phyloP scores from a whole-genome alignment of 106 monocot genomes.

The Acanthochlamys bracteata region DNA sequence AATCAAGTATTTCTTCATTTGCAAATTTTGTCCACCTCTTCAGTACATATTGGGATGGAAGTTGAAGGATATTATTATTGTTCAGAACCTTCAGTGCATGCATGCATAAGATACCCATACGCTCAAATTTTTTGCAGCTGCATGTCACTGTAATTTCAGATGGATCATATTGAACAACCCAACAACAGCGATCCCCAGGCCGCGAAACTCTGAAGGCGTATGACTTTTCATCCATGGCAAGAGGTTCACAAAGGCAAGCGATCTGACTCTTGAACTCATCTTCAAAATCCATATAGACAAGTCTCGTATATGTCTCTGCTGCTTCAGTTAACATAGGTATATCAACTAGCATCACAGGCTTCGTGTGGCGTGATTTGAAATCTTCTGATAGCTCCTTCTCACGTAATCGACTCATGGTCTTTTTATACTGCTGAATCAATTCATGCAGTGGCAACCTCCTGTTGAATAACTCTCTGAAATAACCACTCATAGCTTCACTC shows the following conservation, averaged over 20 bases:
- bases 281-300: slow-evolving; percentile 19
- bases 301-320: slow-evolving; percentile 20
- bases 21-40: slow-evolving; percentile 29
- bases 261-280: slow-evolving; percentile 22
- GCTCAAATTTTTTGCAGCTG: slow-evolving; percentile 25
- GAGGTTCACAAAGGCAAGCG: slow-evolving; percentile 23
- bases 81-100: slow-evolving; percentile 25
- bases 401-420: slow-evolving; percentile 28
- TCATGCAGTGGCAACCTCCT: slow-evolving; percentile 38
- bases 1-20: slow-evolving; percentile 6
- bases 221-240: slow-evolving; percentile 5
- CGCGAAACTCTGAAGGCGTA: slow-evolving; percentile 16
- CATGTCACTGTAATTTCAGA: slow-evolving; percentile 8
- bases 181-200: slow-evolving; percentile 10
- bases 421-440: slow-evolving; percentile 40
- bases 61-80: slow-evolving; percentile 19
- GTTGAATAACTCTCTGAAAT: slow-evolving; percentile 31
- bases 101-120: slow-evolving; percentile 24
- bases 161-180: slow-evolving; percentile 17
- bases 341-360: slow-evolving; percentile 19
- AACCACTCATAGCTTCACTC: slow-evolving; percentile 32
- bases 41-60: slow-evolving; percentile 17
- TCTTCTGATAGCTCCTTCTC: slow-evolving; percentile 28
- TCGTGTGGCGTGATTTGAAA: slow-evolving; percentile 15
- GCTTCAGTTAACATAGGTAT: slow-evolving; percentile 23